Base-by-base conservation (phyloP, 106 monocot genomes). In the Acorus gramineus region DNA sequence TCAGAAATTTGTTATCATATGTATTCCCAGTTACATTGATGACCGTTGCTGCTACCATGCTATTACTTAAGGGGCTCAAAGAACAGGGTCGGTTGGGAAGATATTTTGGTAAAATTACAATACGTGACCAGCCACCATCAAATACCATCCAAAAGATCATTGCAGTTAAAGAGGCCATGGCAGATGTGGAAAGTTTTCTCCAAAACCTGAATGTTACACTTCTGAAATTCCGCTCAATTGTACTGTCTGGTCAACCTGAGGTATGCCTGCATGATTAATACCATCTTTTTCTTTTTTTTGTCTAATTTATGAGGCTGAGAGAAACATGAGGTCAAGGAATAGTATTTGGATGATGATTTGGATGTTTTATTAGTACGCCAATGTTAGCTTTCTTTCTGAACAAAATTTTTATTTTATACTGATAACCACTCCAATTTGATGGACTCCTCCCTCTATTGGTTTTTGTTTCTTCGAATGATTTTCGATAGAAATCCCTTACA, bases 121-220 rank as follows among this genome's bases (percentile, higher is more conserved):
- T 98, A 76, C 71, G 81, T 62, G 91, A 92, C 74, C 96, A 98
- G 56, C 91, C 96, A 69, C 96, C 96, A 7, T 98, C 96, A 42
- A 92, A 89, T 65, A 98, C 96, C 60, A 80, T 98, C 60, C 85
- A 92, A 63, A 98, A 85, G 65, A 88, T 98, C 66, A 77, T 98
- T 42, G 83, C 79, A 58, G 74, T 98, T 68, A 98, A 89, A 74
- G 91, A 92, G 64, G 91, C 96, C 55, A 88, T 91, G 75, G 73
- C 87, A 49, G 81, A 86, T 53, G 14, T 88, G 49, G 96, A 98
- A 70, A 85, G 70, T 69, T 77, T 59, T 75, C 85, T 98, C 8
- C 96, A 98, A 66, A 78, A 68, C 47, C 53, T 98, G 46, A 98
- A 98, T 71, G 60, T 98, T 54, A 74, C 83, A 4, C 91, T 92